Base-by-base conservation (phyloP, 768 basidiomycete species). In the Paxillus rubicundulus region DNA sequence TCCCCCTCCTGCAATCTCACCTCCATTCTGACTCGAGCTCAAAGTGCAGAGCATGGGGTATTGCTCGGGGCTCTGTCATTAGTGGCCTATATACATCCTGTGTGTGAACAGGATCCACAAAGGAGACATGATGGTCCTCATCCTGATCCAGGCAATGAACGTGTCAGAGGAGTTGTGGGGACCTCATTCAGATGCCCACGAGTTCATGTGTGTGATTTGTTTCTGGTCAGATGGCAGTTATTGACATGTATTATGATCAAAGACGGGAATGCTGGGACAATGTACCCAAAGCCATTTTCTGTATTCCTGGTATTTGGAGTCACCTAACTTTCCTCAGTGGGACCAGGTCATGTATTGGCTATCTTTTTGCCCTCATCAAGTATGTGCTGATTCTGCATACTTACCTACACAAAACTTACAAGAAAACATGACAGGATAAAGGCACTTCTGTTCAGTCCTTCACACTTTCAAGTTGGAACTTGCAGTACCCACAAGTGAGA, bases 391-490 rank as follows among this genome's bases (percentile, higher is more conserved):
- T 30, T 30, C 28, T 30, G 28, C 28, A 30, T 30, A 9, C 28
- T 9, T 30, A 30, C 28, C 28, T 9, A 30, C 28, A 30, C 9
- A 30, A 5, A 30, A 9, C 28, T 30, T 9, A 30, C 28, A 9
- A 30, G 28, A 30, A 30, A 30, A n/a, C 28, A 5, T 9, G 9
- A 30, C 40, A 73, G 72, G 49, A 73, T 72, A 65, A 76, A 76
- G 55, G 71, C 70, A n/a, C 48, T 80, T 2, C 55, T 82, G 0
- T 82, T 80, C 73, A 0, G 71, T 82, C 4, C 50, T 82, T n/a
- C 75, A 79, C 3, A 67, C 73, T 2, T 79, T 81, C 39, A 72
- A 75, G 53, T 30, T 30, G 4, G 28, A 30, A 30, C 28, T 30
- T 30, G 28, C 28, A 9, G 28, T 30, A 30, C 28, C 28, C 28